Evolutionary conservation across 108 stramenopile species (phyloP).

Genomic region (Mayamaea pseudoterrestris): DNA sequence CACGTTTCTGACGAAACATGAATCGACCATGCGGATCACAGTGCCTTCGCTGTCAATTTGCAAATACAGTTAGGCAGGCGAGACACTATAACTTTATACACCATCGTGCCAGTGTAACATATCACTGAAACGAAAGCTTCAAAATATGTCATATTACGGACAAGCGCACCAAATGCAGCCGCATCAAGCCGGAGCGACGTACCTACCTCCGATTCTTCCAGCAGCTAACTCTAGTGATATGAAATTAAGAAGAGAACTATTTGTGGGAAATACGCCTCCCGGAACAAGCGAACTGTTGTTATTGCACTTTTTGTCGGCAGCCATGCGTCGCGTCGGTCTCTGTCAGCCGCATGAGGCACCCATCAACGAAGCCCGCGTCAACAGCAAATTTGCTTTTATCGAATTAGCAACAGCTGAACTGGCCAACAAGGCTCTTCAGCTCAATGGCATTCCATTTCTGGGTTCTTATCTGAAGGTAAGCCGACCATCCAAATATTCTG

Average conservation of each 20-base stretch:
- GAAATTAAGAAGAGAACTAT: constrained; percentile 87
- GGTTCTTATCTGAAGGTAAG: constrained; percentile 62
- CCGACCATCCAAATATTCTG: constrained; percentile 85
- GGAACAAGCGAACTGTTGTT: constrained; percentile 73
- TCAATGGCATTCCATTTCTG: constrained; percentile 88
- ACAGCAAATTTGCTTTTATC: constrained; percentile 85
- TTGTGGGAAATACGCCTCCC: constrained; percentile 90
- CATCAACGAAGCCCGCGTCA: constrained; percentile 70
- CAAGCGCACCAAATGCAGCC: too few species aligned
- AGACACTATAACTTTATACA: too few species aligned
- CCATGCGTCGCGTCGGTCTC: constrained; percentile 75
- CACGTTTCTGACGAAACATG: too few species aligned
- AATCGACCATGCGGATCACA: too few species aligned
- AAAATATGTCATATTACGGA: too few species aligned
- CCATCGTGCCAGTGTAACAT: too few species aligned
- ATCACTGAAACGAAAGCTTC: too few species aligned
- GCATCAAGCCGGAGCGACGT: too few species aligned
- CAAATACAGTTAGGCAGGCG: too few species aligned
- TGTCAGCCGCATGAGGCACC: constrained; percentile 55
- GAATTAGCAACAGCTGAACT: constrained; percentile 61
- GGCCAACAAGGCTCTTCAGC: constrained; percentile 59
- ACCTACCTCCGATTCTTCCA: too few species aligned
- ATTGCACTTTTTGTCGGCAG: constrained; percentile 83
- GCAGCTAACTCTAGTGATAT: too few species aligned
- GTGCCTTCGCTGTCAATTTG: too few species aligned